phyloP scores from a whole-genome alignment of 2,329 filamentous ascomycete species.

The Chrysoporthe cubensis region DNA sequence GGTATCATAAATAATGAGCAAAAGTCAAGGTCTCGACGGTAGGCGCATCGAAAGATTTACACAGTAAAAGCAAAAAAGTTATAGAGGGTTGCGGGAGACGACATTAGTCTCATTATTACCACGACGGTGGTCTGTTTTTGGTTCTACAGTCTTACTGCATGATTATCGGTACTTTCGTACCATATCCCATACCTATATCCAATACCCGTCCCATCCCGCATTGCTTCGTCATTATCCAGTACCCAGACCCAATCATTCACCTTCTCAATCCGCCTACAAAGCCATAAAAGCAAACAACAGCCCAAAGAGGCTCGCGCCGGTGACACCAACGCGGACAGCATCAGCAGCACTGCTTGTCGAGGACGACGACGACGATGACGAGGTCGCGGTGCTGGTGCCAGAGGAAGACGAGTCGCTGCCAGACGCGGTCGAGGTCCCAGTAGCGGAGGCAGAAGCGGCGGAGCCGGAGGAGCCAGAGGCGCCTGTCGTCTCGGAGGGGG shows the following conservation, averaged over 20 bases:
- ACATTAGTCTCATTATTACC: background rate
- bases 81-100: background rate
- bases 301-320: conserved; percentile 50
- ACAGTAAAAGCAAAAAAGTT: background rate
- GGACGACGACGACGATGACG: conserved; percentile 46
- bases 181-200: conserved; percentile 11
- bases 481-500: conserved; percentile 45
- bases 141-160: conserved; percentile 9
- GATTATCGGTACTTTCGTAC: conserved; percentile 18
- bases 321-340: conserved; percentile 43
- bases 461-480: conserved; percentile 34
- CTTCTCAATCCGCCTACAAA: conserved; percentile 15
- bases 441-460: conserved; percentile 33
- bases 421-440: conserved; percentile 29
- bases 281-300: conserved; percentile 52
- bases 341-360: conserved; percentile 40
- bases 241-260: background rate
- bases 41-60: background rate
- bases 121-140: background rate
- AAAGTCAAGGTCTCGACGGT: background rate
- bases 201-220: background rate
- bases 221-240: conserved; percentile 6
- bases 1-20: background rate
- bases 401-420: conserved; percentile 41
- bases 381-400: conserved; percentile 39